These are phyloP conservation scores for Candida piceae DNA, from an alignment of 805 yeast species.

Conservation along the genomic window DNA sequence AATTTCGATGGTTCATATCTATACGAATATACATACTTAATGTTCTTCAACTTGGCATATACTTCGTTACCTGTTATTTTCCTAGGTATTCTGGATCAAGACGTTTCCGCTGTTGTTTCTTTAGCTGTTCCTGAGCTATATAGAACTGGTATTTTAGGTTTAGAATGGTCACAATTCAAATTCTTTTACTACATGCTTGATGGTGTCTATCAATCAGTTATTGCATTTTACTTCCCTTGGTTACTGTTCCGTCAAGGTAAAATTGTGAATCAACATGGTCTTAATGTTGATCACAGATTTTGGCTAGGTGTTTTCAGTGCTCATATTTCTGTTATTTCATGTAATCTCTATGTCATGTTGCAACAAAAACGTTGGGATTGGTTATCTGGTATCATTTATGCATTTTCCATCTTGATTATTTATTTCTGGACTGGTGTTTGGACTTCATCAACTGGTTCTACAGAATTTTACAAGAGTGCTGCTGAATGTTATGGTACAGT, in stretches of 20 bases:
- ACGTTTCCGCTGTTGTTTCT: slow-evolving; percentile 60
- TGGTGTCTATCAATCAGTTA: slow-evolving; percentile 66
- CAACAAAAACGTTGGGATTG: slow-evolving; percentile 80
- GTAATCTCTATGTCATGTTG: slow-evolving; percentile 60
- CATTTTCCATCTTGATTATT: slow-evolving; percentile 52
- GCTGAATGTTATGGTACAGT: slow-evolving; percentile 55
- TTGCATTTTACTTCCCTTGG: slow-evolving; percentile 67
- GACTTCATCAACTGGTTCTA: slow-evolving; percentile 45
- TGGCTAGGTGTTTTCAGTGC: slow-evolving; percentile 66
- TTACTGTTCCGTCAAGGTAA: slow-evolving; percentile 44
- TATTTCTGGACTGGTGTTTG: slow-evolving; percentile 81
- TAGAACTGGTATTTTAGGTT: slow-evolving; percentile 58
- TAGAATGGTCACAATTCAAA: slow-evolving; percentile 55
- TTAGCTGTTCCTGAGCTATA: slow-evolving; percentile 68
- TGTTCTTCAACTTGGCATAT: slow-evolving; percentile 75
- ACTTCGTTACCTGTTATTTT: slow-evolving; percentile 76
- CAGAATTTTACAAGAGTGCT: slow-evolving; percentile 63
- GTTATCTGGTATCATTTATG: slow-evolving; percentile 48
- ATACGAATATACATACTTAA: slow-evolving; percentile 72
- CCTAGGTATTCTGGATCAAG: slow-evolving; percentile 71
- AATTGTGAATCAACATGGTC: slow-evolving; percentile 42
- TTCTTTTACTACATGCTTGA: slow-evolving; percentile 62
- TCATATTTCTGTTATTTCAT: slow-evolving; percentile 55
- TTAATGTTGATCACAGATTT: slow-evolving; percentile 58
- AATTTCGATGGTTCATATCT: slow-evolving; percentile 72